These are phyloP conservation scores for Fusarium penzigii DNA, from an alignment of 2,329 filamentous ascomycete species.

Conservation along the genomic window DNA sequence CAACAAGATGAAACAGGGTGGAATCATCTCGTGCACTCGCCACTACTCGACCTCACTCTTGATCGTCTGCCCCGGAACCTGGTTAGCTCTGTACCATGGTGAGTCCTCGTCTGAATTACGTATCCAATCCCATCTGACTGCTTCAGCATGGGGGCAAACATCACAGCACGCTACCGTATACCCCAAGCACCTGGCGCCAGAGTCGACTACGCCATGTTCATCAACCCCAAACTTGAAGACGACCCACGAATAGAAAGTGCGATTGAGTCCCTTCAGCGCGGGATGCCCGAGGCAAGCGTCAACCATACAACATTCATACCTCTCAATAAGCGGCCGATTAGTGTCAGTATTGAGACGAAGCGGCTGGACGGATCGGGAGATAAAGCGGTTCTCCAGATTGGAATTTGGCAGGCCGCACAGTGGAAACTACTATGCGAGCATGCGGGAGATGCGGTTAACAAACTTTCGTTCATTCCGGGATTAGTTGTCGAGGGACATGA, in stretches of 20 bases:
- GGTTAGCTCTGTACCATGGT: background rate
- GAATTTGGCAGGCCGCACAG: constrained; percentile 6
- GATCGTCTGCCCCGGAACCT: background rate
- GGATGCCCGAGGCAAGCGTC: background rate
- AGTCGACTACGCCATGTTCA: constrained; percentile 4
- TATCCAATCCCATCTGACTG: background rate
- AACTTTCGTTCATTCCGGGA: constrained; percentile 3
- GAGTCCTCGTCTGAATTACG: background rate
- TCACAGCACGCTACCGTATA: background rate
- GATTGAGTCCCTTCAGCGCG: background rate
- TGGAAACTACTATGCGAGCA: background rate
- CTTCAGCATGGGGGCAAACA: constrained; percentile 7
- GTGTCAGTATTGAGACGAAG: constrained; percentile 8
- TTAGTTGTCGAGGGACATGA: constrained; percentile 4
- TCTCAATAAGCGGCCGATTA: background rate
- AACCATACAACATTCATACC: constrained; percentile 7
- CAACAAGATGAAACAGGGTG: background rate
- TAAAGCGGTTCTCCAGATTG: constrained; percentile 3
- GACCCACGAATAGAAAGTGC: background rate
- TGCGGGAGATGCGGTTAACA: background rate
- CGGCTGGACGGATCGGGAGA: background rate
- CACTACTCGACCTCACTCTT: background rate
- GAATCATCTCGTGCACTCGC: background rate
- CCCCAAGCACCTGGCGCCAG: background rate
- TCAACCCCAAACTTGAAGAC: background rate